Conservation (phyloP, 2,329 filamentous ascomycete species). For the Fusarium sp. region DNA sequence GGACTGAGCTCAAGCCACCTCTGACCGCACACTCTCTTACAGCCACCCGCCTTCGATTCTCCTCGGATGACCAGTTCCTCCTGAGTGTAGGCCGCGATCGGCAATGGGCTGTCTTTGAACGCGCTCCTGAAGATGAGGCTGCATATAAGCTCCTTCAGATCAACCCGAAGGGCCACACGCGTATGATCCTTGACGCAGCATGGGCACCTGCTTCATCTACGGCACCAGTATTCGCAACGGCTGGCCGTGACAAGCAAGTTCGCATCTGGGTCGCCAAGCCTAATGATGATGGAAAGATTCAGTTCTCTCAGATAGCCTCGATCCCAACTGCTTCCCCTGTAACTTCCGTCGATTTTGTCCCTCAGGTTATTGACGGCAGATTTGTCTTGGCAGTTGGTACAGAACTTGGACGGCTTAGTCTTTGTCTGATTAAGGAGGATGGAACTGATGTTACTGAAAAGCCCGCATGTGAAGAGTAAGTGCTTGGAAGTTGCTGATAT, state of each 20-base stretch:
- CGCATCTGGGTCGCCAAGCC: conserved; percentile 72
- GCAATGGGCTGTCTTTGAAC: conserved; percentile 87
- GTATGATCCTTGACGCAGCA: conserved; percentile 91
- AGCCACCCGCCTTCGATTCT: conserved; percentile 85
- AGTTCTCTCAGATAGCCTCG: conserved; percentile 65
- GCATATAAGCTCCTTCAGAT: conserved; percentile 70
- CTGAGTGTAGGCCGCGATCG: conserved; percentile 92
- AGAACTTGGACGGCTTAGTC: conserved; percentile 63
- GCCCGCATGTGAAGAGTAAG: conserved; percentile 56
- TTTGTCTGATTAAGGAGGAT: conserved; percentile 57
- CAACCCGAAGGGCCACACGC: conserved; percentile 86
- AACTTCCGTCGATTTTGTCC: conserved; percentile 77
- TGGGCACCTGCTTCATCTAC: conserved; percentile 75
- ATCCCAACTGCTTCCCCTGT: conserved; percentile 71
- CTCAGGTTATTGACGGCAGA: conserved; percentile 48
- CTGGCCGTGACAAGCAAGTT: conserved; percentile 88
- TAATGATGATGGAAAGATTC: conserved; percentile 48
- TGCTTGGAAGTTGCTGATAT: conserved; percentile 7
- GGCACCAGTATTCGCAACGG: conserved; percentile 78
- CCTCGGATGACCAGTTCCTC: conserved; percentile 76
- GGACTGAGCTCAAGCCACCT: conserved; percentile 88
- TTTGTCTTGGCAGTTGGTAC: conserved; percentile 68
- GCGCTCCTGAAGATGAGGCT: conserved; percentile 53
- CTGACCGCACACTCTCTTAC: conserved; percentile 89
- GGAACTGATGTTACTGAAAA: conserved; percentile 55